These are phyloP conservation scores for Baorangia bicolor DNA, from an alignment of 768 basidiomycete genomes.

Conservation along the genomic window DNA sequence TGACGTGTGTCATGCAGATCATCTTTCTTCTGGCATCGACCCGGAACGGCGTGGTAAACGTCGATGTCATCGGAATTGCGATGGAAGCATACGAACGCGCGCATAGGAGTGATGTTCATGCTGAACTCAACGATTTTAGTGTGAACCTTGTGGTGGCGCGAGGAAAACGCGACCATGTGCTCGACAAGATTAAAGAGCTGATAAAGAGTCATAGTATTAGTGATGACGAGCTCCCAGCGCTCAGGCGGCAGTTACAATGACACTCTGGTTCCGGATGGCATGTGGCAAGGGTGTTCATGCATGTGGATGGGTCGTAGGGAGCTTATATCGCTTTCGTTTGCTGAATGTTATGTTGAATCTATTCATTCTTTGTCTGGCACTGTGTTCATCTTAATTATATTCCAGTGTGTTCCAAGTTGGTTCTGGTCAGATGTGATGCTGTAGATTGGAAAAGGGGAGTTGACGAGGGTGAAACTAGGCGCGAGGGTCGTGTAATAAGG, in stretches of 20 bases:
- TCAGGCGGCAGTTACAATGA: neutral
- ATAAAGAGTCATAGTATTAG: neutral
- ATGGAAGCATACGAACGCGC: neutral
- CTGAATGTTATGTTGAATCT: neutral
- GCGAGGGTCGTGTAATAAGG: too few species aligned
- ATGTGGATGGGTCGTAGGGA: neutral
- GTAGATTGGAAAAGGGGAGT: too few species aligned
- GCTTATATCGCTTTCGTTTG: neutral
- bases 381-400: neutral
- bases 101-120: neutral
- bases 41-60: neutral
- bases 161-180: neutral
- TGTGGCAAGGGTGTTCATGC: neutral
- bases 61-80: neutral
- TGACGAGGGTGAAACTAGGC: too few species aligned
- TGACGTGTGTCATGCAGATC: conserved; percentile 1
- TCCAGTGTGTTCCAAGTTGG: neutral
- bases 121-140: neutral
- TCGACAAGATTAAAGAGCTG: neutral
- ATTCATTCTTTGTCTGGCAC: neutral
- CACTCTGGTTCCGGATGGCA: too few species aligned
- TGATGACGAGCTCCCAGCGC: neutral
- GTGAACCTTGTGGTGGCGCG: neutral
- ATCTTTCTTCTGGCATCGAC: neutral
- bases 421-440: too few species aligned